Evolutionary conservation across 176 grass and related monocot genomes (phyloP), one percentile per base, ranked within the genome.

Genomic region (Chrysopogon serrulatus): DNA sequence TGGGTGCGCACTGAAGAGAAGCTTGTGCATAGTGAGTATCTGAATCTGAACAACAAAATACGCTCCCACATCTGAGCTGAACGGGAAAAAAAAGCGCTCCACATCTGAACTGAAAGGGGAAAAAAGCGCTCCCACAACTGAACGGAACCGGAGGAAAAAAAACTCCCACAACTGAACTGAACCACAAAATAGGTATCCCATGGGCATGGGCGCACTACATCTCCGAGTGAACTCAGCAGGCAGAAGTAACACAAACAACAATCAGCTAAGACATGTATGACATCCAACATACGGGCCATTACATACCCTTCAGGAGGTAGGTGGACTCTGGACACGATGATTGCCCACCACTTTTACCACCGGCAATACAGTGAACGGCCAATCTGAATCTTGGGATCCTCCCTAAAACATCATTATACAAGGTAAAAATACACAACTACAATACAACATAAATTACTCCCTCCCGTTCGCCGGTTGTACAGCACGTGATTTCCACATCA

Each of bases 401-500:
- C 16, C 74, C 88, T 68, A 87, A 54, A 42, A 51, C 51, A 83
- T 11, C 53, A 76, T 83, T 83, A 74, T 83, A 74, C 79, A 78
- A 32, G 45, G 27, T 82, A n/a, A 60, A 53, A 17, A 74, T 19
- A 73, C 47, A 47, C 83, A 45, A 47, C 72, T 90, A 82, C 84
- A 67, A 62, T 35, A 83, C 66, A 82, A 19, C n/a, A 31, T 56
- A 83, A 27, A 27, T 83, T 78, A 63, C 84, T 16, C 19, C 56
- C 44, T 66, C 86, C n/a, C 10, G 44, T 71, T 67, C 56, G 7
- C 21, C 47, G 18, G 79, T 83, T 73, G 73, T 72, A 79, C 84
- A 90, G 28, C 57, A 90, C 67, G 37, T 47, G 45, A 49, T 86
- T 60, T 47, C 36, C 35, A 74, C 19, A 79, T 79, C 47, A 90